A percentile compares a stretch with the other conserved stretches of the same genome.
Evolutionary conservation across 1,139 yeast species (phyloP).

Genomic region (Sugiyamaella paludigena): DNA sequence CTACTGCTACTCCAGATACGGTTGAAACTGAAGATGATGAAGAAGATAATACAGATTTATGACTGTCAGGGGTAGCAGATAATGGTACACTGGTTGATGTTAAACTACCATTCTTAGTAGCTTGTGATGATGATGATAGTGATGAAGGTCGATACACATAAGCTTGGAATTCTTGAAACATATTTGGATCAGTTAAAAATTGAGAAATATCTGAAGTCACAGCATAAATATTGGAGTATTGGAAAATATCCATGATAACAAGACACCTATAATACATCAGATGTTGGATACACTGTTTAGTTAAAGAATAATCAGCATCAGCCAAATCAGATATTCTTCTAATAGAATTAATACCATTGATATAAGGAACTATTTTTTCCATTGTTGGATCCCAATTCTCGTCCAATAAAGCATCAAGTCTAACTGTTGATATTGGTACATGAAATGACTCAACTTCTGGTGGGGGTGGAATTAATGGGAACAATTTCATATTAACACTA

Average conservation of each 20-base stretch:
- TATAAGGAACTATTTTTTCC: constrained; percentile 79
- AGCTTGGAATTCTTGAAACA: constrained; percentile 84
- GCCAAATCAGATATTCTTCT: constrained; percentile 74
- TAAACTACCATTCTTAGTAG: constrained; percentile 11
- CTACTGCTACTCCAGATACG: background rate
- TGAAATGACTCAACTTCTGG: constrained; percentile 67
- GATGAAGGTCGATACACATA: constrained; percentile 48
- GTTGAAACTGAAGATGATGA: constrained; percentile 14
- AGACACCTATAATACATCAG: constrained; percentile 86
- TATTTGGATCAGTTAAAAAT: constrained; percentile 59
- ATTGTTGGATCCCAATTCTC: constrained; percentile 97
- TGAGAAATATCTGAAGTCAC: constrained; percentile 75
- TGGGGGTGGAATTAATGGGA: constrained; percentile 85
- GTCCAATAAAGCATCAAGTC: constrained; percentile 67
- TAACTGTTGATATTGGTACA: constrained; percentile 86
- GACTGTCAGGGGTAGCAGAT: constrained; percentile 10
- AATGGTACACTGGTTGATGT: constrained; percentile 8
- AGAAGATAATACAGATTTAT: constrained; percentile 9
- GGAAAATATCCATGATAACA: constrained; percentile 80
- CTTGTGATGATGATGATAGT: background rate
- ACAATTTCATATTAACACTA: constrained; percentile 85
- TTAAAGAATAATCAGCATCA: constrained; percentile 73
- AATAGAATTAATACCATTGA: constrained; percentile 85
- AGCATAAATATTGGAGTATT: constrained; percentile 83
- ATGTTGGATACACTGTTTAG: constrained; percentile 87